Base-by-base conservation (phyloP, 2,329 filamentous ascomycete genomes). In the Plectosphaerella cucumerina region DNA sequence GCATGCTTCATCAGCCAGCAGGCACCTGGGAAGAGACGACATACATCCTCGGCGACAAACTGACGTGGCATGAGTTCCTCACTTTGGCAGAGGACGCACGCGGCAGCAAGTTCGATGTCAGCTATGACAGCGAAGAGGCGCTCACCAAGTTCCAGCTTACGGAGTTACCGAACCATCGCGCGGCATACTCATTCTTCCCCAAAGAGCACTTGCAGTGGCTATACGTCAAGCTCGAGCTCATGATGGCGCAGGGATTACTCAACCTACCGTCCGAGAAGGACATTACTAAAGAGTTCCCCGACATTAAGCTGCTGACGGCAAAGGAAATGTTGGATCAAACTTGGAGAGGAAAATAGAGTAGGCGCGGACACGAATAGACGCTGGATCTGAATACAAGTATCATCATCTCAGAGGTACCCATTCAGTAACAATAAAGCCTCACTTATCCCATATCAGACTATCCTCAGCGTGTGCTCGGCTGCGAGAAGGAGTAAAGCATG, bases 31-130 rank as follows among this genome's bases (percentile, higher is more conserved):
- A 69, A 5, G 65, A 69, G 47, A 50, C 59, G 15, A 57, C 62
- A 37, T 52, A 49, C 20, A 53, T 65, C 22, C 52, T 67, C 58
- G 67, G 67, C 0, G 69, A 72, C 45, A 61, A 63, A 39, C 52
- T 67, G 20, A 69, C 66, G 2, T 71, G 66, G 51, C 68, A 68
- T 37, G 62, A 73, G 53, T 47, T 73, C 5, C 49, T 74, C 23
- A 33, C 34, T 17, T 52, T 70, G 22, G 69, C 65, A 0, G 69
- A 74, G 56, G 58, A 64, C 37, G 54, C 67, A 31, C 17, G 45
- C 9, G 65, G 64, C 2, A 58, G 54, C n/a, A 58, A 70, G 14
- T 62, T 72, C 53, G 18, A 67, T 8, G 53, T 74, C 22, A 57
- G 60, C 49, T 51, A 67, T 44, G 53, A 74, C 20, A 52, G 48